Evolutionary conservation across 2,329 filamentous ascomycete species (phyloP), one percentile per base, ranked within the genome.

Genomic region (Cladosporium oxysporum): DNA sequence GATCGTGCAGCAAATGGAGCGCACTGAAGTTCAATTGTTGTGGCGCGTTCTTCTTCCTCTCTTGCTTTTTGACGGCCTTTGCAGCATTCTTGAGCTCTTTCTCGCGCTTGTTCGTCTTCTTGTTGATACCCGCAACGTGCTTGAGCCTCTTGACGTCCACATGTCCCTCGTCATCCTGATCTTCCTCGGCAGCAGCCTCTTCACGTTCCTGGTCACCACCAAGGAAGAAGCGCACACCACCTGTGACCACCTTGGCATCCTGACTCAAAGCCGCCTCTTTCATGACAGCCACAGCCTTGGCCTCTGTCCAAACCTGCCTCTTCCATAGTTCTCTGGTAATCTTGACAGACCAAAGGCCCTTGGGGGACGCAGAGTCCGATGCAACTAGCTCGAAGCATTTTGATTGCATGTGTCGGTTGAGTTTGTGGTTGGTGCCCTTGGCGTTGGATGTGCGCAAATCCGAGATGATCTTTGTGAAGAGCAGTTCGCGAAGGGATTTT

Each of bases 211-310:
- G 94, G 78, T 99, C 95, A 37, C 93, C 93, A 28, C 95, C 95
- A 0, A 99, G 84, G 82, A 99, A 99, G 83, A 98, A 99, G 28
- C 92, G 87, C 16, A 96, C 91, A 53, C 92, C 93, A 18, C 93
- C 92, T 6, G 91, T 83, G 29, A 95, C 87, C 3, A 98, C 93
- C 80, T 99, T 99, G 73, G 96, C 92, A 72, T 97, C 96, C 61
- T 97, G 90, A 3, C 92, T 88, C 65, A 99, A 81, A 64, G 90
- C 89, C 0, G 94, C 93, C 79, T 97, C 91, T 80, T 96, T 96
- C 93, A 99, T 98, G 70, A 98, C 91, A 74, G 97, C 93, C n/a
- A 98, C 95, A 0, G 94, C 89, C 77, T 93, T 95, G 1, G 93
- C 87, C 74, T 99, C 95, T 11, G 91, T 92, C 95, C 95, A 99